These are phyloP conservation scores for Pistacia integerrima DNA, from an alignment of 345 rosid genomes.

Conservation along the genomic window DNA sequence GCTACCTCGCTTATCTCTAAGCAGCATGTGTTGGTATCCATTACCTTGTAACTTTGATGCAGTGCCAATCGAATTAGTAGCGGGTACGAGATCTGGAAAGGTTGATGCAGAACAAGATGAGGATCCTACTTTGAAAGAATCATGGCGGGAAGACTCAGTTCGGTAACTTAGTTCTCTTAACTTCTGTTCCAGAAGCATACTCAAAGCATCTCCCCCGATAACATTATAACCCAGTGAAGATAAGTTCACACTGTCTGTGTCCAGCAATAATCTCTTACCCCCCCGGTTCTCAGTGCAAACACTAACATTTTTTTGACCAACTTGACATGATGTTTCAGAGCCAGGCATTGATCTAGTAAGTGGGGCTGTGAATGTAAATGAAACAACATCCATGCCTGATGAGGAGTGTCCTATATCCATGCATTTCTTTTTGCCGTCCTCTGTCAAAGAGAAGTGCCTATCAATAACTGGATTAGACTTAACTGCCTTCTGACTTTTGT, in stretches of 20 bases:
- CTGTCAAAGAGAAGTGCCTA: conserved; percentile 45
- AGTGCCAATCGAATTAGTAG: conserved; percentile 23
- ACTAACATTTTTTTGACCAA: conserved; percentile 39
- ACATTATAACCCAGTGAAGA: conserved; percentile 62
- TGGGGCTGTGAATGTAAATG: conserved; percentile 84
- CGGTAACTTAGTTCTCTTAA: conserved; percentile 65
- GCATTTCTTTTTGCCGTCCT: conserved; percentile 54
- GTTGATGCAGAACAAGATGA: conserved; percentile 34
- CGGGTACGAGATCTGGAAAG: conserved; percentile 28
- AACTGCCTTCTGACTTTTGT: conserved; percentile 39
- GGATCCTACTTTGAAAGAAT: conserved; percentile 36
- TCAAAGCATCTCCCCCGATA: conserved; percentile 79
- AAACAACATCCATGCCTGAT: conserved; percentile 68
- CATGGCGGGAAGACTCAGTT: conserved; percentile 54
- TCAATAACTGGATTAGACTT: conserved; percentile 33
- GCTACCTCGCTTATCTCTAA: conserved; percentile 25
- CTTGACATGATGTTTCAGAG: conserved; percentile 40
- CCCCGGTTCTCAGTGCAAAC: conserved; percentile 36
- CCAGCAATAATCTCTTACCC: conserved; percentile 52
- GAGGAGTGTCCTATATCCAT: no score
- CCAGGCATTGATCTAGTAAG: conserved; percentile 43
- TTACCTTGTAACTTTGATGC: conserved; percentile 20
- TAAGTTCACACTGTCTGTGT: conserved; percentile 42
- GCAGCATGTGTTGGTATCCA: conserved; percentile 15
- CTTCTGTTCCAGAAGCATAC: conserved; percentile 84